Percentiles rank a stretch among this genome's conserved stretches.
Evolutionary conservation across 805 yeast species (phyloP).

Genomic region (Yarrowia sp.): DNA sequence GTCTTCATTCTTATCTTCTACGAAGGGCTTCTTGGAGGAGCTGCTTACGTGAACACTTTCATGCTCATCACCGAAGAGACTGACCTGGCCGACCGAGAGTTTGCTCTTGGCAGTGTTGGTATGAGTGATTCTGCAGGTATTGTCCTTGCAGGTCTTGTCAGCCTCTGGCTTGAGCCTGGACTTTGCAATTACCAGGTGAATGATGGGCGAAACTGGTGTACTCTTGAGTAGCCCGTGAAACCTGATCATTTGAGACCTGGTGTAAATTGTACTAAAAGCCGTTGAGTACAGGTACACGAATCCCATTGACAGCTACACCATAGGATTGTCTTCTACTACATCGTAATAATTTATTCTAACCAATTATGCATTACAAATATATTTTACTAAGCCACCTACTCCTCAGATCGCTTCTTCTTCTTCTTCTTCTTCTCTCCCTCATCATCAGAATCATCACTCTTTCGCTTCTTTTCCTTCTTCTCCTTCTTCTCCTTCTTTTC

Average conservation of each 20-base stretch:
- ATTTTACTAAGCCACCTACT: constrained; percentile 19
- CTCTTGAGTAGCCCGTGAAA: not conserved
- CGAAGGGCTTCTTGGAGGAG: constrained; percentile 90
- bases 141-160: constrained; percentile 77
- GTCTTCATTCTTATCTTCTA: constrained; percentile 72
- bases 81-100: constrained; percentile 64
- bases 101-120: constrained; percentile 83
- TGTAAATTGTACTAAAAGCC: no score
- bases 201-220: constrained; percentile 83
- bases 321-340: not conserved
- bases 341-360: not conserved
- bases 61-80: constrained; percentile 71
- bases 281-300: no score
- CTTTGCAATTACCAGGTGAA: constrained; percentile 75
- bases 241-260: no score
- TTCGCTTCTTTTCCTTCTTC: constrained; percentile 45
- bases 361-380: constrained; percentile 26
- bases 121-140: constrained; percentile 87
- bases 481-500: constrained; percentile 40
- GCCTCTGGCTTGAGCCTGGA: constrained; percentile 73
- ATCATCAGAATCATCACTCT: constrained; percentile 43
- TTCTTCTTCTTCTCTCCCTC: constrained; percentile 37
- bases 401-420: constrained; percentile 34
- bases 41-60: constrained; percentile 88
- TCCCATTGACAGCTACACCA: no score